Evolutionary conservation across 1,284 basidiomycete species (phyloP), one percentile per base, ranked within the genome.

Genomic region (Trichosporon asahii): DNA sequence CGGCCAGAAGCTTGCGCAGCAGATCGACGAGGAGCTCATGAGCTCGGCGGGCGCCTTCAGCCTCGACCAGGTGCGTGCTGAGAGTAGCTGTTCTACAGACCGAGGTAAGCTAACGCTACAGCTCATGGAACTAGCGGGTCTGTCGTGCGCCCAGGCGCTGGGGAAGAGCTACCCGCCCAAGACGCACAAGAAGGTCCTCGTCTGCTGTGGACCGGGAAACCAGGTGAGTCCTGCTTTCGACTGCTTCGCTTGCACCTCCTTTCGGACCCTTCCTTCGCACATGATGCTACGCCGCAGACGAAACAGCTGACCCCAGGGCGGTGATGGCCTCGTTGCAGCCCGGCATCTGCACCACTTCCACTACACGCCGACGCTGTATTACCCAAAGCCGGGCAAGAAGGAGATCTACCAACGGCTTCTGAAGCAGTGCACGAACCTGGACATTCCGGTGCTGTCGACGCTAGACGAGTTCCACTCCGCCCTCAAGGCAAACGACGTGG

Each of bases 41-140:
- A 89, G 87, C 71, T 76, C 88, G 3, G 85, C 87, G 11, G 93
- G 94, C 0, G 93, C 93, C 3, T 98, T 95, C 86, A 93, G 91
- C 76, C 85, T 98, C 49, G 94, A 96, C 78, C 94, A 96, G 87
- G 93, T 90, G 67, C 8, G 68, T 40, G n/a, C 3, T 18, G 15
- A 8, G 18, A n/a, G 6, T 12, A 57, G 3, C n/a, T 8, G 4
- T 12, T 3, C 2, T 31, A 18, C 27, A 15, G 6, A 3, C 14
- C 3, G 7, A 15, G 4, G 9, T 29, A 57, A 57, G 57, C 57
- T 61, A 5, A 61, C 57, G 7, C 2, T 3, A 72, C 80, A 97
- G 92, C 85, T 99, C 31, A 99, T 99, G 95, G 96, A 99, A 80
- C 88, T 99, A 2, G 97, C 97, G n/a, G 97, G 97, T 0, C 85